A percentile compares a stretch with the other conserved stretches of the same genome.
Evolutionary conservation across 176 grass and related monocot genomes (phyloP).

Genomic region (Stipa capillata): DNA sequence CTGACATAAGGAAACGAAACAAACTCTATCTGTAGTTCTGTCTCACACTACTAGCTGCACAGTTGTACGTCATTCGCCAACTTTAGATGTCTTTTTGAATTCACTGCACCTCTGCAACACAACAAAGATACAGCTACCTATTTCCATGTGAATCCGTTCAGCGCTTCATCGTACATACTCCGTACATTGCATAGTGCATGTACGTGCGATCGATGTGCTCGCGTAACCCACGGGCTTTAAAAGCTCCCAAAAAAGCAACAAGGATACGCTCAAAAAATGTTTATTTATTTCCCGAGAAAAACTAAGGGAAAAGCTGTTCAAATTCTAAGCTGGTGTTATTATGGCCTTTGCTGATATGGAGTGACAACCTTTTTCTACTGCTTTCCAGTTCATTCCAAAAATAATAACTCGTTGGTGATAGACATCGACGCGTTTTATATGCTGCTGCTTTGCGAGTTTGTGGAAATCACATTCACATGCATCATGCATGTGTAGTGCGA

Average conservation of each 20-base stretch:
- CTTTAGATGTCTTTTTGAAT: background rate
- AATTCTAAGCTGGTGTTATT: background rate
- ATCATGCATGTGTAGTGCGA: background rate
- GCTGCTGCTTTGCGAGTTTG: too few relatives aligned
- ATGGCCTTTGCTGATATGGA: background rate
- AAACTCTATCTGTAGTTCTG: background rate
- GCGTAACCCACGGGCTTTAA: too few relatives aligned
- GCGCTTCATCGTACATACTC: background rate
- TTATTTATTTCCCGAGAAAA: background rate
- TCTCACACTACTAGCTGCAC: background rate
- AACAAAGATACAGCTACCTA: constrained; percentile 24
- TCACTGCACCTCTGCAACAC: constrained; percentile 23
- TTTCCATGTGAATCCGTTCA: background rate
- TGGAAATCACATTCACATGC: too few relatives aligned
- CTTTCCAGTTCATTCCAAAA: constrained; percentile 3
- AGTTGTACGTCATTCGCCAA: constrained; percentile 16
- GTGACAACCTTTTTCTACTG: constrained; percentile 15
- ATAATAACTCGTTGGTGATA: background rate
- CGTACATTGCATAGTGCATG: background rate
- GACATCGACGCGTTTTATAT: background rate
- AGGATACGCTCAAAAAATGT: background rate
- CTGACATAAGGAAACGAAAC: constrained; percentile 35
- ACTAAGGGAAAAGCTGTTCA: background rate
- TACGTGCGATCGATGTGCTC: background rate
- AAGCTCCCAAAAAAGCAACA: background rate